Percentiles rank a stretch among this genome's conserved stretches.
These are phyloP conservation scores for Reutealis trisperma DNA, from an alignment of 345 rosid genomes.

Conservation along the genomic window DNA sequence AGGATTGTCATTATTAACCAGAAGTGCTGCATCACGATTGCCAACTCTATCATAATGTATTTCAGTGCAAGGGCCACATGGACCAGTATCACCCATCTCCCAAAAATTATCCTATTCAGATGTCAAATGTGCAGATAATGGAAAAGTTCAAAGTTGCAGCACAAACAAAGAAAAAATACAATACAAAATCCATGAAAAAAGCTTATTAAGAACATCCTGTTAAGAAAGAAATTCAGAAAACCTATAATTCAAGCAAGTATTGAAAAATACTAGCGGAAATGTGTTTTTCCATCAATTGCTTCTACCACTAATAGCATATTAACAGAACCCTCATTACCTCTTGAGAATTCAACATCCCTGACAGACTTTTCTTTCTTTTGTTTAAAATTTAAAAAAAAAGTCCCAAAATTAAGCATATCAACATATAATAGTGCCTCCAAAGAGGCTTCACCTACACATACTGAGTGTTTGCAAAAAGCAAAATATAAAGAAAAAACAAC, in stretches of 20 bases:
- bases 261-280: background rate
- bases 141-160: background rate
- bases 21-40: conserved; percentile 71
- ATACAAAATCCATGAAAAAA: background rate
- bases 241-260: background rate
- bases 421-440: background rate
- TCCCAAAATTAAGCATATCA: background rate
- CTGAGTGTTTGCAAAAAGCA: background rate
- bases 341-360: background rate
- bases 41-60: conserved; percentile 93
- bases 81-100: conserved; percentile 99
- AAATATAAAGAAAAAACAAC: background rate
- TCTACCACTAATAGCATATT: background rate
- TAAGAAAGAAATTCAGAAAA: background rate
- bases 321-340: background rate
- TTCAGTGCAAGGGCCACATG: conserved; percentile 98
- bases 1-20: conserved; percentile 94
- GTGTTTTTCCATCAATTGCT: conserved; percentile 1
- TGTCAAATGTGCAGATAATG: conserved; percentile 2
- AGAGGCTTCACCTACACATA: background rate
- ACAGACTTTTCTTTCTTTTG: background rate
- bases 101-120: conserved; percentile 82
- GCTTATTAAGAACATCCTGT: background rate
- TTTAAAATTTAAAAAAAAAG: background rate
- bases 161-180: background rate